These are phyloP conservation scores for Pythium utonaiense DNA, from an alignment of 352 stramenopile genomes.

Conservation along the genomic window DNA sequence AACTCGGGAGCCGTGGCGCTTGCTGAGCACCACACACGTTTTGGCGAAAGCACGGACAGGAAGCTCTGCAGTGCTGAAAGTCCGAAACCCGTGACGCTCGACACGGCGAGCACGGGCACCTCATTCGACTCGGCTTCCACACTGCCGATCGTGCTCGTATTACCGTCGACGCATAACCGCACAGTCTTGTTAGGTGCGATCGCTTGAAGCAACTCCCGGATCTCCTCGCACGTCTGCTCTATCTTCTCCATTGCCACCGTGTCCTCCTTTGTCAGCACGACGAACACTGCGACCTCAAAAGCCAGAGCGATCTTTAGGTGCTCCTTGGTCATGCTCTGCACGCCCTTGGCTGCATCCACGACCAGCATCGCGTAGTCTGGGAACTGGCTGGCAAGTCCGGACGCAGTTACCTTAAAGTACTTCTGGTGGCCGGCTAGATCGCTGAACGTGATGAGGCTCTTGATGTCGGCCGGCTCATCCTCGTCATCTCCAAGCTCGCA, in stretches of 20 bases:
- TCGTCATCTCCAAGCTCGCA: slow-evolving; percentile 51
- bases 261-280: slow-evolving; percentile 83
- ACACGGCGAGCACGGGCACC: slow-evolving; percentile 64
- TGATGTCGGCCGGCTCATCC: slow-evolving; percentile 24
- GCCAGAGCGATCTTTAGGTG: slow-evolving; percentile 76
- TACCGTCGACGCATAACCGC: slow-evolving; percentile 4
- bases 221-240: slow-evolving; percentile 42
- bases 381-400: slow-evolving; percentile 77
- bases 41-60: slow-evolving; percentile 52
- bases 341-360: slow-evolving; percentile 56
- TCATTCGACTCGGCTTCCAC: slow-evolving; percentile 18
- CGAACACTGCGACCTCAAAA: slow-evolving; percentile 65
- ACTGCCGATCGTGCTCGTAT: not conserved
- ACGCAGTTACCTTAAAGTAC: slow-evolving; percentile 88
- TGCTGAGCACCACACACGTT: slow-evolving; percentile 46
- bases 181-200: slow-evolving; percentile 20
- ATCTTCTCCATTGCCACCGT: slow-evolving; percentile 37
- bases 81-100: slow-evolving; percentile 52
- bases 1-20: slow-evolving; percentile 59
- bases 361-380: slow-evolving; percentile 87
- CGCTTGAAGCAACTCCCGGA: slow-evolving; percentile 35
- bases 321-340: slow-evolving; percentile 76
- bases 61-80: slow-evolving; percentile 57
- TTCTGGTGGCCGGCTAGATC: slow-evolving; percentile 83
- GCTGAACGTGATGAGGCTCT: slow-evolving; percentile 58